Conservation (phyloP, 2,329 filamentous ascomycete genomes). For the Trichoderma cornu-damae region DNA sequence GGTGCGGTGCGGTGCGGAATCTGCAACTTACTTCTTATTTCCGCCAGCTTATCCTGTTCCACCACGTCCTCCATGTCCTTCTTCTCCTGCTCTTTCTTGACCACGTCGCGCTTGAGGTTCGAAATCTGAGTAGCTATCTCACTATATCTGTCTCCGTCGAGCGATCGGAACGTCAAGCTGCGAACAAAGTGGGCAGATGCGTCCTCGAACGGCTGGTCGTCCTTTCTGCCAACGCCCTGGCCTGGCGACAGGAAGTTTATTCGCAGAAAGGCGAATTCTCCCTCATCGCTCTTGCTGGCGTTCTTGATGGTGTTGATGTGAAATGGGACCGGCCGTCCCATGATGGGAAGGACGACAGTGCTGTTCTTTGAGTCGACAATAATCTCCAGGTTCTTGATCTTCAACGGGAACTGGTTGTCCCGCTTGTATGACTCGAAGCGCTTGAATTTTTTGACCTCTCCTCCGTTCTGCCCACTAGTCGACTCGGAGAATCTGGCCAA, state of each 20-base stretch:
- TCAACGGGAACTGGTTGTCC: constrained; percentile 83
- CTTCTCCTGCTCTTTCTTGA: constrained; percentile 94
- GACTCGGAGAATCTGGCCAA: constrained; percentile 80
- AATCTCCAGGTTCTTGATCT: constrained; percentile 80
- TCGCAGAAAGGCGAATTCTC: constrained; percentile 85
- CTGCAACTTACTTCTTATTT: constrained; percentile 71
- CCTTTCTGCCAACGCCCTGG: constrained; percentile 93
- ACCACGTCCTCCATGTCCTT: constrained; percentile 99
- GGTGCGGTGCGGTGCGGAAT: not conserved
- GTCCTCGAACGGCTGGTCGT: constrained; percentile 97
- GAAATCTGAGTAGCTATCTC: constrained; percentile 91
- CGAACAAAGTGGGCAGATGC: constrained; percentile 91
- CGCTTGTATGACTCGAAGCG: constrained; percentile 98
- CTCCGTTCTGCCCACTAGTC: constrained; percentile 77
- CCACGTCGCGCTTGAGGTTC: constrained; percentile 88
- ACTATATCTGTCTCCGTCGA: constrained; percentile 80
- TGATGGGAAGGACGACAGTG: constrained; percentile 89
- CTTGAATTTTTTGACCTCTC: constrained; percentile 97
- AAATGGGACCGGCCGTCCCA: constrained; percentile 95
- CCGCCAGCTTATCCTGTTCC: constrained; percentile 94
- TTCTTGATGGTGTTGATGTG: constrained; percentile 99
- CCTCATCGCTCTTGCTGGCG: constrained; percentile 94
- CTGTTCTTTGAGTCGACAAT: constrained; percentile 86
- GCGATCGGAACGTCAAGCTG: constrained; percentile 90
- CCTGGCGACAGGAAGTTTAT: constrained; percentile 98